Base-by-base conservation (phyloP, 495 filamentous ascomycete species). In the Chlorociboria aeruginascens region DNA sequence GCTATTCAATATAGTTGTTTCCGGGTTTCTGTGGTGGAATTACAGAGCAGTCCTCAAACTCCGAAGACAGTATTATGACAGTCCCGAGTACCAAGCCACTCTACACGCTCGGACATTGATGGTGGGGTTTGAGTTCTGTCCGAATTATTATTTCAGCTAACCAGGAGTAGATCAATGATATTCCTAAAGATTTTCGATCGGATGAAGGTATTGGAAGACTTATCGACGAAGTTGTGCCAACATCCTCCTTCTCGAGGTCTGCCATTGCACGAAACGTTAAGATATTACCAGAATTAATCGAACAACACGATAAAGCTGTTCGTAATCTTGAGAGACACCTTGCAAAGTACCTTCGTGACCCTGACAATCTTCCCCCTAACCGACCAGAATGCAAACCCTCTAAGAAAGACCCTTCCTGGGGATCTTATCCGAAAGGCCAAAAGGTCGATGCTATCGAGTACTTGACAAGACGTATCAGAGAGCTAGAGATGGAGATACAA, bases 371-470 rank as follows among this genome's bases (percentile, higher is more conserved):
- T 1, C 92, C 93, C 0, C 48, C 81, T 0, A 76, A 73, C n/a
- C 72, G 93, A 45, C 92, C 93, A 8, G 73, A 74, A 7, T 90
- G 89, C 66, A 76, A 72, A 43, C 86, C 85, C 3, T 81, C 84
- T 9, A 84, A 86, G 54, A 75, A 76, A 32, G 82, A 88, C 53
- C 76, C 72, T 13, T 70, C 72, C 0, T 78, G 69, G 50, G 58
- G 59, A 8, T 70, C 69, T 12, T 77, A 75, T 52, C 66, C 73
- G 0, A 81, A 76, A 39, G 76, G 79, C 20, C 78, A 82, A 46
- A 86, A 85, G 58, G 76, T 97, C 25, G 92, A 98, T 55, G 86
- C 93, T 10, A 97, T 98, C 57, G 86, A 95, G 52, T 96, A 94
- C 56, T 71, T 95, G 40, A 93, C 88, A 0, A 76, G 82, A 36